Conservation (phyloP, 176 grass and related monocot genomes). For the Oropetium thomaeum region DNA sequence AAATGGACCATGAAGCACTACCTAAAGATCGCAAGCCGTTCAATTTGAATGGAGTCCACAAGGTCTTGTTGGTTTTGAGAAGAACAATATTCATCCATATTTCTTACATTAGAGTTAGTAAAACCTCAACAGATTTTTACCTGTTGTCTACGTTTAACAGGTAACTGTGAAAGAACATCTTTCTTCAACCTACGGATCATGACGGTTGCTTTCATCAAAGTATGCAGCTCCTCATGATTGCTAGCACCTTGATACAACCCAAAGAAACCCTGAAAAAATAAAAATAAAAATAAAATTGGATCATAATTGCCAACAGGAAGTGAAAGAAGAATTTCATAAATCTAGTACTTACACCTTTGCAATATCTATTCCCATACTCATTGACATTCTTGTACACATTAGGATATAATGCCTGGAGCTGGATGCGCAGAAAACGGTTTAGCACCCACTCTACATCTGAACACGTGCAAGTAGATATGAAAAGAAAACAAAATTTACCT, state of each 20-base stretch:
- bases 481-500: constrained; percentile 46
- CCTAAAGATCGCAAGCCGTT: background rate
- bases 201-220: constrained; percentile 94
- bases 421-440: constrained; percentile 25
- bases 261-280: constrained; percentile 56
- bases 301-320: constrained; percentile 26
- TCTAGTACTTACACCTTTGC: constrained; percentile 84
- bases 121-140: constrained; percentile 21
- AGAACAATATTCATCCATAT: background rate
- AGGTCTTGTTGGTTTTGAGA: background rate
- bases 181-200: constrained; percentile 97
- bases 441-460: background rate
- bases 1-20: background rate
- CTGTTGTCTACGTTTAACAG: constrained; percentile 88
- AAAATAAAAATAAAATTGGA: constrained; percentile 22
- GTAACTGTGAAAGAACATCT: constrained; percentile 84
- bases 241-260: constrained; percentile 95
- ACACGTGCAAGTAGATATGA: constrained; percentile 6
- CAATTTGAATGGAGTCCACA: background rate
- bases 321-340: constrained; percentile 30
- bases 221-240: constrained; percentile 95
- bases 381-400: constrained; percentile 78
- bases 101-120: background rate
- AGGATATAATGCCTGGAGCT: constrained; percentile 85
- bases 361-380: constrained; percentile 89